Evolutionary conservation across 306 rosid species (phyloP), one percentile per base, ranked within the genome.

Genomic region (Quercus engelmannii): DNA sequence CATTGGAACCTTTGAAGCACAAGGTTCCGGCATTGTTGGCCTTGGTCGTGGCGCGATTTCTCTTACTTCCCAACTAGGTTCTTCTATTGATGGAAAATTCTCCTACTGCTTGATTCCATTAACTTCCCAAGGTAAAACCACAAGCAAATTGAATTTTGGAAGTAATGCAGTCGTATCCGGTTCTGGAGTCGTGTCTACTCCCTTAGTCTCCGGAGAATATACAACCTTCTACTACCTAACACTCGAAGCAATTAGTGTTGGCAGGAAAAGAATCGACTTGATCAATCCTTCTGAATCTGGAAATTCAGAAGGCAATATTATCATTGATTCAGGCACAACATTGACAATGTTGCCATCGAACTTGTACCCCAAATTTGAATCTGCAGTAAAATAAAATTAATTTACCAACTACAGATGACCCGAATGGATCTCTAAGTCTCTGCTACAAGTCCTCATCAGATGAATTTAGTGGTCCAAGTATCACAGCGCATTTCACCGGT

Each of bases 91-190:
- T 0, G 86, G 83, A 0, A 92, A 85, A 43, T 92, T 91, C 62
- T 86, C 94, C 0, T 82, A 92, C 51, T 92, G 97, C 65, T 86
- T 92, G 62, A 26, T 78, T 4, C 83, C 92, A 41, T 8, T 41
- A 41, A 41, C 3, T 41, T 41, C 46, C 46, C 46, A 8, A 0
- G 2, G 12, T 0, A 12, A 26, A 1, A 2, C 0, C 0, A 33
- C 86, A 0, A 79, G 87, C 73, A 72, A 55, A 12, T 19, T 82
- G n/a, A 78, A 18, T 23, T 89, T 89, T 18, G 90, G 90, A 1
- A 23, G 51, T 9, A 65, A 69, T 1, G 87, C 86, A 0, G 12
- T 68, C 0, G 84, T 88, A n/a, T 73, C 83, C 0, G 92, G 90
- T 3, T 0, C 59, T 0, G 74, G 58, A 4, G 73, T 72, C 1